Base-by-base conservation (phyloP, 768 basidiomycete genomes). In the Amanita subjunquillea region DNA sequence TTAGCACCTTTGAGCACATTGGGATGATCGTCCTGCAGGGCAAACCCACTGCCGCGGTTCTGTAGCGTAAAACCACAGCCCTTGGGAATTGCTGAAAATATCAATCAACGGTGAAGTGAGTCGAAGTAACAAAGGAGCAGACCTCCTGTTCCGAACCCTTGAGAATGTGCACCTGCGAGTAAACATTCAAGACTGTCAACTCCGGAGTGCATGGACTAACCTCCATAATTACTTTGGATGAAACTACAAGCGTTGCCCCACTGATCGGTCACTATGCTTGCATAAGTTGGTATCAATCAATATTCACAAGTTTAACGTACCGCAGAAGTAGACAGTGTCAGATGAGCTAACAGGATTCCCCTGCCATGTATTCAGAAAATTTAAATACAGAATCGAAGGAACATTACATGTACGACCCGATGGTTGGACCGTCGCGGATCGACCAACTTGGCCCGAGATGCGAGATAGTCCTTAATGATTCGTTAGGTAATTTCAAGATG, bases 31-130 rank as follows among this genome's bases (percentile, higher is more conserved):
- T 89, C 79, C 49, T 76, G 73, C 22, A 97, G 72, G 6, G 80
- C 73, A 65, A 99, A 99, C 4, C 87, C 85, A 9, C 82, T 74
- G 2, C 96, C 96, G 52, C 96, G 78, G 66, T 96, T 96, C 68
- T 99, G 96, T 12, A 99, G 76, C 0, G 93, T 96, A 66, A 99
- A 99, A 0, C 96, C 96, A 60, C 93, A 96, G 0, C 86, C 92
- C 59, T 88, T 85, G 0, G 96, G 96, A 37, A 99, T 74, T 30
- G 95, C 95, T 80, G 62, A 59, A 17, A 49, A 8, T 53, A n/a
- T 41, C 15, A 42, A 41, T 56, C 32, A 54, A 30, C 48, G 20
- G 12, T 40, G 4, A 10, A 30, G 48, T 13, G 42, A 36, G 39
- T 10, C 1, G 22, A 22, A 12, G 42, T 32, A n/a, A 30, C 40